Conservation (phyloP, 83 land plant species). For the Larix sibirica region DNA sequence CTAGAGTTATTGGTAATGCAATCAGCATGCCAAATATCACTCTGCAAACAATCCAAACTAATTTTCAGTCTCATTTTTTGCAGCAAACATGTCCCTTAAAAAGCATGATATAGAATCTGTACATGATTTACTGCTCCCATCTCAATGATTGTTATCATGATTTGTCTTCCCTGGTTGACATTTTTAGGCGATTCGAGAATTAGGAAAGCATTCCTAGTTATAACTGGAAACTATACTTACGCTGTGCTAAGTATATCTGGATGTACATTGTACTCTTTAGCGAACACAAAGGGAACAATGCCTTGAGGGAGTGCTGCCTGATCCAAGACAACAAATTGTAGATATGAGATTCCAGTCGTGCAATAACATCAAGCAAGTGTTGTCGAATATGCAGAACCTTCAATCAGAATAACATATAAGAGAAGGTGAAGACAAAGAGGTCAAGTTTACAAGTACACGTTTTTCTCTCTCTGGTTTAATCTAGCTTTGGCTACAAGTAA, state of each 20-base stretch:
- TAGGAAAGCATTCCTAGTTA: not conserved
- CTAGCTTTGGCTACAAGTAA: conserved; percentile 19
- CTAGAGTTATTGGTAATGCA: conserved; percentile 64
- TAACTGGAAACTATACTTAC: conserved; percentile 23
- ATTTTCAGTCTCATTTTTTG: not conserved
- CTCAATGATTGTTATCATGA: not conserved
- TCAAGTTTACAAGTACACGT: not conserved
- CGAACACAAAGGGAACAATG: conserved; percentile 52
- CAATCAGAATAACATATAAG: not conserved
- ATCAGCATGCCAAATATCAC: conserved; percentile 73
- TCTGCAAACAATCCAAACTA: conserved; percentile 25
- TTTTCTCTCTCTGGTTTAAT: not conserved
- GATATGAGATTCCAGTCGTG: not conserved
- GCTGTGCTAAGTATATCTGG: conserved; percentile 57
- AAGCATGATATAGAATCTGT: not conserved
- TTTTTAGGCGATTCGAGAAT: not conserved
- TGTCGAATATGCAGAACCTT: not conserved
- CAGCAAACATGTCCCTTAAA: not conserved
- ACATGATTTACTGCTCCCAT: not conserved
- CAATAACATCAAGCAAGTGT: too few relatives aligned
- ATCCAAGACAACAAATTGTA: not conserved
- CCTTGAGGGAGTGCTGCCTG: conserved; percentile 67
- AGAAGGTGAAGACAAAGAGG: not conserved
- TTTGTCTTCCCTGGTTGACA: not conserved
- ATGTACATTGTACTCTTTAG: conserved; percentile 63